phyloP scores from a whole-genome alignment of 2,329 filamentous ascomycete genomes.

The Xylariales sp. region DNA sequence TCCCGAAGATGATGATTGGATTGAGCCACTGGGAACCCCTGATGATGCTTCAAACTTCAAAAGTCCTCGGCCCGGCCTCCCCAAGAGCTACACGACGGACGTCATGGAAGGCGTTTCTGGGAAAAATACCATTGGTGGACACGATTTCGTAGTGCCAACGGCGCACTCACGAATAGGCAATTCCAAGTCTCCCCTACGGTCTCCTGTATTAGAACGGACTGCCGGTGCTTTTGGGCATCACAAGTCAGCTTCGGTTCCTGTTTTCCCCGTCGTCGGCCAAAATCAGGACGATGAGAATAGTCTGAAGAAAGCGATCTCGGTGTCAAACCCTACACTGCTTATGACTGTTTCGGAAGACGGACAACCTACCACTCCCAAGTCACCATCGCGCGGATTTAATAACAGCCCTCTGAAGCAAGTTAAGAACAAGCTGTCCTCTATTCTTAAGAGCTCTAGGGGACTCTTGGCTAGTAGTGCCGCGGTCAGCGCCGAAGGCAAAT shows the following conservation, averaged over 20 bases:
- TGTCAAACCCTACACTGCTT: conserved; percentile 64
- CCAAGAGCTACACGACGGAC: conserved; percentile 72
- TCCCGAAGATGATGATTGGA: conserved; percentile 72
- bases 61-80: conserved; percentile 63
- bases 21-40: conserved; percentile 61
- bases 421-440: conserved; percentile 91
- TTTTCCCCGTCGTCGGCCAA: conserved; percentile 54
- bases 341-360: conserved; percentile 60
- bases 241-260: conserved; percentile 73
- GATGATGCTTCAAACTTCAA: conserved; percentile 52
- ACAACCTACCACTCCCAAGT: conserved; percentile 64
- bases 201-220: conserved; percentile 48
- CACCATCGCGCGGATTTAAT: conserved; percentile 65
- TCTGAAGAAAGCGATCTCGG: conserved; percentile 71
- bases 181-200: conserved; percentile 53
- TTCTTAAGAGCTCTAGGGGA: conserved; percentile 87
- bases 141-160: conserved; percentile 59
- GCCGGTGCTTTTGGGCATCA: conserved; percentile 59
- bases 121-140: conserved; percentile 60
- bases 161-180: conserved; percentile 51
- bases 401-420: conserved; percentile 91
- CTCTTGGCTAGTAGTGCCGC: conserved; percentile 82
- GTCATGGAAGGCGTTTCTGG: conserved; percentile 67
- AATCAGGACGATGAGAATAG: conserved; percentile 48
- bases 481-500: conserved; percentile 71